phyloP scores from a whole-genome alignment of 2,329 filamentous ascomycete species.

The Pyrenochaeta sp. region DNA sequence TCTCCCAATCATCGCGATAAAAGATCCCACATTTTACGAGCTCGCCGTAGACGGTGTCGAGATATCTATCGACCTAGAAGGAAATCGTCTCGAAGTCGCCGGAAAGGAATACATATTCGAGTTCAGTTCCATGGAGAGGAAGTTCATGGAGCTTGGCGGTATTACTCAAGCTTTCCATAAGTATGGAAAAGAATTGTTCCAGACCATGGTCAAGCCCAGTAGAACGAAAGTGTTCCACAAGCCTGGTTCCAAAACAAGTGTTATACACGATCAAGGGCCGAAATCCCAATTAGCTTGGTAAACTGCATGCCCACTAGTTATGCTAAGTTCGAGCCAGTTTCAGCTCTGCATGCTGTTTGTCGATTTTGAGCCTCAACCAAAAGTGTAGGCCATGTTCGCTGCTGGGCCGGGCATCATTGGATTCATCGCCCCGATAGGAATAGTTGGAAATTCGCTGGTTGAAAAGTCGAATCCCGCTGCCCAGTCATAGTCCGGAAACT shows the following conservation, averaged over 20 bases:
- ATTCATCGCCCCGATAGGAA: conserved; percentile 25
- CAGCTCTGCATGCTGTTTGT: too few species aligned
- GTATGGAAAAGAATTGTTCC: conserved; percentile 36
- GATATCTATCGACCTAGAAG: conserved; percentile 47
- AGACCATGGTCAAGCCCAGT: conserved; percentile 8
- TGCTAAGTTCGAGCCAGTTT: too few species aligned
- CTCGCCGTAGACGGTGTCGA: conserved; percentile 42
- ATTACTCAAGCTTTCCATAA: conserved; percentile 50
- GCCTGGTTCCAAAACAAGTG: not conserved
- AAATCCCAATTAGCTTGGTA: conserved; percentile 5
- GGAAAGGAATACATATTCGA: conserved; percentile 43
- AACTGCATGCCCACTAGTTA: too few species aligned
- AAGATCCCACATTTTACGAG: conserved; percentile 50
- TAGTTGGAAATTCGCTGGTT: conserved; percentile 35
- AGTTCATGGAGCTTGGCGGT: conserved; percentile 48
- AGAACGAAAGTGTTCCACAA: conserved; percentile 9
- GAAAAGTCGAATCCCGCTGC: conserved; percentile 46
- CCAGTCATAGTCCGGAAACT: conserved; percentile 50
- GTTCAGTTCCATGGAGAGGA: conserved; percentile 51
- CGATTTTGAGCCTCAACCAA: conserved; percentile 25
- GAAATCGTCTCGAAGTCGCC: conserved; percentile 20
- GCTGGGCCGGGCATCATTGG: conserved; percentile 27
- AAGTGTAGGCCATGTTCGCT: conserved; percentile 36
- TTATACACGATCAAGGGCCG: not conserved
- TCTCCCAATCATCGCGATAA: conserved; percentile 53